Evolutionary conservation across 2,329 filamentous ascomycete species (phyloP).

Genomic region (Xylaria sp.): DNA sequence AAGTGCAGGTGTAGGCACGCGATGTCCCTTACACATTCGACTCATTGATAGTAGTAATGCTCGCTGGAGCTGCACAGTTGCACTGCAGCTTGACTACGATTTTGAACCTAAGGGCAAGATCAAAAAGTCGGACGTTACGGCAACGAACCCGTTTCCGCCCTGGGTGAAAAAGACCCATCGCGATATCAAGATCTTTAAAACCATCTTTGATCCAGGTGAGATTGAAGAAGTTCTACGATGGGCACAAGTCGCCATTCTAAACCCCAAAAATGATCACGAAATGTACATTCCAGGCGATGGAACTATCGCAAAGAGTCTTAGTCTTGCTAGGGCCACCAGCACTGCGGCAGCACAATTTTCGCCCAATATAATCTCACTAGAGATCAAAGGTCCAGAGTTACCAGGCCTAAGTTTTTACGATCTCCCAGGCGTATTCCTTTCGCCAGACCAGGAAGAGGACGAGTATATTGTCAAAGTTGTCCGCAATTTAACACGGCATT

Average conservation of each 20-base stretch:
- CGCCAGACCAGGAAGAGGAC: constrained; percentile 70
- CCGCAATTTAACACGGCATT: constrained; percentile 73
- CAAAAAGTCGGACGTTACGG: constrained; percentile 59
- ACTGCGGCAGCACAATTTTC: constrained; percentile 36
- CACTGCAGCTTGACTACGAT: constrained; percentile 71
- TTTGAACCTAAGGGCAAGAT: constrained; percentile 59
- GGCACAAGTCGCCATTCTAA: constrained; percentile 81
- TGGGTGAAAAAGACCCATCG: constrained; percentile 66
- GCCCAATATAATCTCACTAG: constrained; percentile 81
- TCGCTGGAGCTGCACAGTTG: constrained; percentile 75
- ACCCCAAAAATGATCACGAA: constrained; percentile 65
- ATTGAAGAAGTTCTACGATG: constrained; percentile 76
- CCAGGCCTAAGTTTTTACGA: constrained; percentile 86
- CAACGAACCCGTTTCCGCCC: constrained; percentile 67
- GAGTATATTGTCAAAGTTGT: constrained; percentile 77
- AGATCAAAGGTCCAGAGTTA: constrained; percentile 76
- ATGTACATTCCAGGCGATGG: constrained; percentile 65
- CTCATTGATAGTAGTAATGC: constrained; percentile 64
- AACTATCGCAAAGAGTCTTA: constrained; percentile 52
- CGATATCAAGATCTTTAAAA: constrained; percentile 69
- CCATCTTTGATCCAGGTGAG: constrained; percentile 66
- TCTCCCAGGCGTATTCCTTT: constrained; percentile 82
- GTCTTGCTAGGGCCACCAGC: constrained; percentile 51
- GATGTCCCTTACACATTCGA: constrained; percentile 83
- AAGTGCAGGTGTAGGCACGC: constrained; percentile 67